Evolutionary conservation across 1,284 basidiomycete genomes (phyloP), one percentile per base, ranked within the genome.

Genomic region (Violaceomyces palustris): DNA sequence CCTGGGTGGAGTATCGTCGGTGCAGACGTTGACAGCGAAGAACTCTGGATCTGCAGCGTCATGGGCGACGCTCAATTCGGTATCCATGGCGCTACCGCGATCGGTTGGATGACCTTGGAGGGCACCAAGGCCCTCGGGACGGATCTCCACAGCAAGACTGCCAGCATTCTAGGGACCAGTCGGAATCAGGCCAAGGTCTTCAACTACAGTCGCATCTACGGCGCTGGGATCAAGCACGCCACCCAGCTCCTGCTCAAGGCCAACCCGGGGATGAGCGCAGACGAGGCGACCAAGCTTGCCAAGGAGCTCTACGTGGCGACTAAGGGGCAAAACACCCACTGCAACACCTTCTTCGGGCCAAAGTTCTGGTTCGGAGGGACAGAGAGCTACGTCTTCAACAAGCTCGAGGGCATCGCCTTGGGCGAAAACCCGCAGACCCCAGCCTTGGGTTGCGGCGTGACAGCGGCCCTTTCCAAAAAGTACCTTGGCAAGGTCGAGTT

Each of bases 21-120:
- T 9, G 94, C 94, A 0, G 94, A 99, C 73, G 94, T 98, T 17
- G 93, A 99, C 74, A 94, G 89, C 24, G 92, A 99, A 75, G 94
- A 99, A 75, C 79, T 99, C 19, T 99, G 94, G 94, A 98, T 98
- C 61, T 94, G 92, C 35, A 92, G 88, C 67, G 89, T 91, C 50
- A 94, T 97, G 89, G 93, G 93, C 3, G 94, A 99, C 70, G 89
- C 92, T 0, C 93, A 99, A 75, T 96, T 98, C 72, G 94, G 93
- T 7, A 75, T 96, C 46, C 93, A 99, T 64, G 93, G 94, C 14
- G 90, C 91, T 3, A 96, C 92, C 1, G 91, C 93, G 0, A 85
- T 99, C 34, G 94, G 93, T 0, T 98, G 93, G 94, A 98, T 98
- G 93, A 98, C 93, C 10, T 81, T 98, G 21, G 94, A 98, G 74